A percentile compares a stretch with the other conserved stretches of the same genome.
Conservation (phyloP, 352 stramenopile genomes). For the Peronospora belbahrii region DNA sequence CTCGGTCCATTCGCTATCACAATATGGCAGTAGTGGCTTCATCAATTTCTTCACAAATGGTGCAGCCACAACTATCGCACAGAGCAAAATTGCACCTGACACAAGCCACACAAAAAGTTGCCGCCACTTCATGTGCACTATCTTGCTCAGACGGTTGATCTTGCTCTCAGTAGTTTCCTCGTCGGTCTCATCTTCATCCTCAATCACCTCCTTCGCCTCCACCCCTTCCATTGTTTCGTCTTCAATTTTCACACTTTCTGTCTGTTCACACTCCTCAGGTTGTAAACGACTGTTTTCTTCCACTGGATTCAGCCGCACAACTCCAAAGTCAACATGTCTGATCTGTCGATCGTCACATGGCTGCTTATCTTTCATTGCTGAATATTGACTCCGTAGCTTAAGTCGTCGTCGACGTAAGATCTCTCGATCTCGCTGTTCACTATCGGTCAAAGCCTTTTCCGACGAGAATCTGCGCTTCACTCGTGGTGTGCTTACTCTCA, state of each 20-base stretch:
- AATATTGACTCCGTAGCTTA: constrained; percentile 34
- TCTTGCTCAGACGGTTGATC: constrained; percentile 24
- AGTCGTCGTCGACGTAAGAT: constrained; percentile 39
- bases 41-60: constrained; percentile 35
- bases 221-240: constrained; percentile 6
- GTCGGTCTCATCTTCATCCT: constrained; percentile 38
- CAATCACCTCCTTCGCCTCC: constrained; percentile 18
- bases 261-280: background rate
- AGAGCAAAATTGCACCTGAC: constrained; percentile 29
- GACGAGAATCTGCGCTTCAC: constrained; percentile 40
- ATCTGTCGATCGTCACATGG: background rate
- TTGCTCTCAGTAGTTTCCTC: constrained; percentile 43
- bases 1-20: constrained; percentile 41
- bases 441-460: constrained; percentile 33
- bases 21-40: constrained; percentile 35
- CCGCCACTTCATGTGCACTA: constrained; percentile 33
- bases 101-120: constrained; percentile 35
- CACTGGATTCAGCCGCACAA: background rate
- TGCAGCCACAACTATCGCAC: constrained; percentile 29
- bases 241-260: background rate
- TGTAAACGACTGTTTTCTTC: constrained; percentile 10
- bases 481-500: constrained; percentile 36
- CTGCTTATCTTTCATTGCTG: constrained; percentile 22
- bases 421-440: constrained; percentile 44
- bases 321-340: background rate